Evolutionary conservation across 2,329 filamentous ascomycete genomes (phyloP).

Genomic region (Cordyceps farinosa): DNA sequence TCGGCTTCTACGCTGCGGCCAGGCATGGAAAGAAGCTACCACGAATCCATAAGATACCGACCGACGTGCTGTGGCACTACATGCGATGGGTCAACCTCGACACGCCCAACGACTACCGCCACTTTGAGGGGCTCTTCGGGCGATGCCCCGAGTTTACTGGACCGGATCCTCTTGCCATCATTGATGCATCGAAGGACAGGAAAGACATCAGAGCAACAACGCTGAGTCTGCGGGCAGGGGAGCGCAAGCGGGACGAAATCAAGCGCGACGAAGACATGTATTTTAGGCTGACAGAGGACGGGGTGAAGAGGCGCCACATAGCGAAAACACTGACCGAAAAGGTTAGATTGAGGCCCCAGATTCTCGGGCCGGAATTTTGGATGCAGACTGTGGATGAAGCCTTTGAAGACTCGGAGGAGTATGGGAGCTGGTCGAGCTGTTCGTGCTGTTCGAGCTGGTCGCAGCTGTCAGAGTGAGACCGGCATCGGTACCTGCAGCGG

Average conservation of each 20-base stretch:
- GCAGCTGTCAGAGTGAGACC: too few relatives aligned
- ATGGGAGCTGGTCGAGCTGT: too few relatives aligned
- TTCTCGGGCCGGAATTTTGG: neutral
- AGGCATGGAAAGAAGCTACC: neutral
- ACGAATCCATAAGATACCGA: neutral
- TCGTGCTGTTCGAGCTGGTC: too few relatives aligned
- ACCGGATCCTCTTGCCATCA: neutral
- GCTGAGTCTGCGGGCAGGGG: neutral
- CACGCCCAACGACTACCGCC: neutral
- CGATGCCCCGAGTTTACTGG: neutral
- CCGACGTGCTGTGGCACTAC: conserved; percentile 7
- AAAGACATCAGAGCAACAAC: neutral
- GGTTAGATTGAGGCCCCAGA: neutral
- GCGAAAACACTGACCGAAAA: neutral
- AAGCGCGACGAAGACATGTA: neutral
- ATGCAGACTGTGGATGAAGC: neutral
- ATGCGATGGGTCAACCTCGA: conserved; percentile 5
- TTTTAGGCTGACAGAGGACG: neutral
- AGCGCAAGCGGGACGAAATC: neutral
- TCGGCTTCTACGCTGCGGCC: neutral
- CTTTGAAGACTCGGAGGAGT: neutral
- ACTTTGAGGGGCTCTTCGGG: neutral
- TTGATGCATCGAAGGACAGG: neutral
- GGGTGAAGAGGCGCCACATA: neutral
- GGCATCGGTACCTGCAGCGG: too few relatives aligned